A percentile compares a stretch with the other conserved stretches of the same genome.
Conservation (phyloP, 192 early-diverging fungal genomes). For the Coemansia sp. region DNA sequence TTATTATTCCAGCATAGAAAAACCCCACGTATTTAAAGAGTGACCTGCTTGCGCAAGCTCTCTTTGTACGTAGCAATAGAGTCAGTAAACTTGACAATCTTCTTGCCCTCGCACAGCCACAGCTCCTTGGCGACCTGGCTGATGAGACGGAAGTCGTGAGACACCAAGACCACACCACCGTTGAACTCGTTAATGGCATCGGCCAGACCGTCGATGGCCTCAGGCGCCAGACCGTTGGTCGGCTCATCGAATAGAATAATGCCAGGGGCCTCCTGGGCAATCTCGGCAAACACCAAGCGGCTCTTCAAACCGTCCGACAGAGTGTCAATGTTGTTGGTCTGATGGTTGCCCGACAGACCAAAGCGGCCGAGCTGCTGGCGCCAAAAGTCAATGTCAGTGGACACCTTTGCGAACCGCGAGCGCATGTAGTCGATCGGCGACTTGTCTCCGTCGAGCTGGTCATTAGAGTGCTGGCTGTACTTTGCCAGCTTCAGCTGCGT, state of each 20-base stretch:
- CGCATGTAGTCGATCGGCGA: slow-evolving; percentile 92
- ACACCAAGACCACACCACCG: slow-evolving; percentile 96
- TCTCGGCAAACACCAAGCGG: slow-evolving; percentile 79
- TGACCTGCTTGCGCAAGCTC: slow-evolving; percentile 77
- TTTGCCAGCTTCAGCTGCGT: slow-evolving; percentile 90
- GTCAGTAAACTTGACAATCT: slow-evolving; percentile 73
- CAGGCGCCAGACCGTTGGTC: slow-evolving; percentile 94
- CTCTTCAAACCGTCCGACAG: slow-evolving; percentile 95
- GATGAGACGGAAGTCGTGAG: slow-evolving; percentile 98
- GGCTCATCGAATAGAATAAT: slow-evolving; percentile 91
- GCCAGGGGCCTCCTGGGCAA: slow-evolving; percentile 72
- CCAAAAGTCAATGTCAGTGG: slow-evolving; percentile 87
- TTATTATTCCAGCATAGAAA: too few relatives aligned
- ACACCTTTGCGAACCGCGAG: slow-evolving; percentile 75
- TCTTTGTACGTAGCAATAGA: slow-evolving; percentile 92
- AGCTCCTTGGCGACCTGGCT: slow-evolving; percentile 95
- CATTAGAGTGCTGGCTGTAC: slow-evolving; percentile 97
- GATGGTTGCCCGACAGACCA: slow-evolving; percentile 89
- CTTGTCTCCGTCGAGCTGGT: slow-evolving; percentile 87
- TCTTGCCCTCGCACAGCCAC: slow-evolving; percentile 85
- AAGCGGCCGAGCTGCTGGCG: slow-evolving; percentile 88
- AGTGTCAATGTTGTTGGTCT: slow-evolving; percentile 85
- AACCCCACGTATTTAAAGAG: slow-evolving; percentile 10
- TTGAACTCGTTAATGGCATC: slow-evolving; percentile 93
- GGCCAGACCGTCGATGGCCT: slow-evolving; percentile 92